Base-by-base conservation (phyloP, 176 grass and related monocot species). In the Rhynchospora pubera region DNA sequence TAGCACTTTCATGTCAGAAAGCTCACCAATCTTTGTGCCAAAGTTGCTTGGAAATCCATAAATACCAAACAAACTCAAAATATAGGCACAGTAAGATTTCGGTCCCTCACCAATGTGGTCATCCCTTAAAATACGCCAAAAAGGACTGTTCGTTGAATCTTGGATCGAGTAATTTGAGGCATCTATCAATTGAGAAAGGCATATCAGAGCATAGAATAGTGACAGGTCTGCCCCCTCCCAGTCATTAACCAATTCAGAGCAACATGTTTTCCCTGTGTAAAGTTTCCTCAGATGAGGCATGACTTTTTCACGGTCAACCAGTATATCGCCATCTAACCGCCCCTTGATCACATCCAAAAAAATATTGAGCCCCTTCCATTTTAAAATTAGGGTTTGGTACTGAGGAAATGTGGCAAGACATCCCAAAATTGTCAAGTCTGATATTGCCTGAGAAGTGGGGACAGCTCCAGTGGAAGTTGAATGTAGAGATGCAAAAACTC, bases 11-110 rank as follows among this genome's bases (percentile, higher is more conserved):
- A 92, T 84, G 73, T 86, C 55, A 53, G 88, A 82, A 65, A 83
- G 78, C 65, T 39, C 82, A 70, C 34, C 90, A 79, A 97, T 91
- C 16, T 86, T 97, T 85, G 26, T 62, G 51, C 90, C 89, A 71
- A 94, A 81, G 71, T 89, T 91, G 85, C 77, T 93, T 85, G 67
- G 77, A 77, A 89, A 82, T 46, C 92, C 92, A 83, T 85, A 89
- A 1, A 82, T 73, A 63, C 94, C 94, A 94, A 89, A 97, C 21
- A 94, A 93, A 80, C 90, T 91, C 90, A 94, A 84, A 67, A 89
- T 91, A 89, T 87, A 88, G 51, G 72, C 81, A 89, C 86, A 84
- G 83, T 93, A 94, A 61, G 73, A 91, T 88, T 63, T 92, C 8
- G 87, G 83, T 19, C 90, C 92, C 56, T 79, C 46, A 42, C 85